Conservation (phyloP, 768 basidiomycete species). For the Inosperma sp. region DNA sequence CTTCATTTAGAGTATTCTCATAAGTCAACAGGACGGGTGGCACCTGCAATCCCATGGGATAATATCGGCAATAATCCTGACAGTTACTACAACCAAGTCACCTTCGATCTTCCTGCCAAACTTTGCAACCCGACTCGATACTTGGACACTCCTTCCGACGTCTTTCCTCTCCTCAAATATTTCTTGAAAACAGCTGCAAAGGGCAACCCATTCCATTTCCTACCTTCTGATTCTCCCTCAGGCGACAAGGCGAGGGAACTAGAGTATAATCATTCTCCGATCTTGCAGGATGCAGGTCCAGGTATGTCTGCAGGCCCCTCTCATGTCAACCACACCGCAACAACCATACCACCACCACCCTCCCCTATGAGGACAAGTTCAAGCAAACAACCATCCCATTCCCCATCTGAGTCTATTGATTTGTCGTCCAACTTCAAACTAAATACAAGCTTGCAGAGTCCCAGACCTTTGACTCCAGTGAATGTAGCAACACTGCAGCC, state of each 20-base stretch:
- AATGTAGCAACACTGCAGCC: too few relatives aligned
- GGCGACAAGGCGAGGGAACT: too few relatives aligned
- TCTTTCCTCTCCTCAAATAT: slow-evolving; percentile 4
- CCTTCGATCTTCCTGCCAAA: neutral
- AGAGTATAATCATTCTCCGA: too few relatives aligned
- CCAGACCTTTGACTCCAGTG: too few relatives aligned
- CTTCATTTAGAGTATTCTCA: neutral
- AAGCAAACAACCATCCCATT: neutral
- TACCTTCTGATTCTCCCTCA: too few relatives aligned
- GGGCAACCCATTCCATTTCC: neutral
- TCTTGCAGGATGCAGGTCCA: too few relatives aligned
- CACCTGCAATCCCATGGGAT: neutral
- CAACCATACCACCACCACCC: neutral
- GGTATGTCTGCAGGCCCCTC: neutral
- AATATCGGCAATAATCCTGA: neutral
- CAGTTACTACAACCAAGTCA: neutral
- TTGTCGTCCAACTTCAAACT: neutral
- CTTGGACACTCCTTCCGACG: neutral
- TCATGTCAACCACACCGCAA: neutral
- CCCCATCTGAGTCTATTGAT: neutral
- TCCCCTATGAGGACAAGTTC: too few relatives aligned
- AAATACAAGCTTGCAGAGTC: neutral
- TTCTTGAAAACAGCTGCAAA: neutral
- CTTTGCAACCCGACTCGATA: neutral
- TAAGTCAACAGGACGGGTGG: neutral